Percentiles rank a stretch among this genome's conserved stretches.
Evolutionary conservation across 2,329 filamentous ascomycete genomes (phyloP).

Genomic region (Cladosporium colombiae): DNA sequence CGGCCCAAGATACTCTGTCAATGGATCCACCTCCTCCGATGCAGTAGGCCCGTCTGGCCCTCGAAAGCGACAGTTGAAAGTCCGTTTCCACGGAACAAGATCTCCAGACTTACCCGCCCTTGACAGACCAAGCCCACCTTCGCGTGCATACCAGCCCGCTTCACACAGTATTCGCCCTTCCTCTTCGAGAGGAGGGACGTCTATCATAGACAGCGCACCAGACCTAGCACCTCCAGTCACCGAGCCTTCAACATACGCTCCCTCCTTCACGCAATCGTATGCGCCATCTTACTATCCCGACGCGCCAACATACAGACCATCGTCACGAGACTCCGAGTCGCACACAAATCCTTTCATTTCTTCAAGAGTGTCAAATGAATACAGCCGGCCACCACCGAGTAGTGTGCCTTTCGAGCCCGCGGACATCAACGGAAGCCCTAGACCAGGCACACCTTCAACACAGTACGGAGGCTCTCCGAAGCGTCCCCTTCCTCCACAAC

Average conservation of each 20-base stretch:
- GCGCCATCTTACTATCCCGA: constrained; percentile 19
- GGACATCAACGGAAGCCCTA: constrained; percentile 84
- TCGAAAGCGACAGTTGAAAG: constrained; percentile 34
- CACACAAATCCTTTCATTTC: constrained; percentile 56
- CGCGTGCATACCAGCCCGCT: constrained; percentile 53
- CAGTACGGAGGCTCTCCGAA: constrained; percentile 85
- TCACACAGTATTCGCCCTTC: constrained; percentile 42
- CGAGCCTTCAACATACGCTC: constrained; percentile 63
- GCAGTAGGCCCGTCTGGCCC: constrained; percentile 27
- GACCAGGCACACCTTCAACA: constrained; percentile 87
- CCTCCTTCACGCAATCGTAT: constrained; percentile 12
- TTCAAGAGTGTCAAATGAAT: constrained; percentile 59
- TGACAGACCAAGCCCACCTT: constrained; percentile 45
- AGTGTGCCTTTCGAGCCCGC: constrained; percentile 77
- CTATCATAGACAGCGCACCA: constrained; percentile 53
- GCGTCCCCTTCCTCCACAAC: constrained; percentile 83
- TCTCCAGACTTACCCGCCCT: constrained; percentile 37
- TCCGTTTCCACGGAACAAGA: constrained; percentile 35
- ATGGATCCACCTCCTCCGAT: constrained; percentile 20
- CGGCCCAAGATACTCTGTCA: background rate
- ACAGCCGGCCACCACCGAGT: constrained; percentile 69
- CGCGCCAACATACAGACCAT: constrained; percentile 53
- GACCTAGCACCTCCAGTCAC: constrained; percentile 58
- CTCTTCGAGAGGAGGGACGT: constrained; percentile 50
- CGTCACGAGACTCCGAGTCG: constrained; percentile 58